Evolutionary conservation across 495 filamentous ascomycete genomes (phyloP), one percentile per base, ranked within the genome.

Genomic region (Lasiosphaeriaceae sp.): DNA sequence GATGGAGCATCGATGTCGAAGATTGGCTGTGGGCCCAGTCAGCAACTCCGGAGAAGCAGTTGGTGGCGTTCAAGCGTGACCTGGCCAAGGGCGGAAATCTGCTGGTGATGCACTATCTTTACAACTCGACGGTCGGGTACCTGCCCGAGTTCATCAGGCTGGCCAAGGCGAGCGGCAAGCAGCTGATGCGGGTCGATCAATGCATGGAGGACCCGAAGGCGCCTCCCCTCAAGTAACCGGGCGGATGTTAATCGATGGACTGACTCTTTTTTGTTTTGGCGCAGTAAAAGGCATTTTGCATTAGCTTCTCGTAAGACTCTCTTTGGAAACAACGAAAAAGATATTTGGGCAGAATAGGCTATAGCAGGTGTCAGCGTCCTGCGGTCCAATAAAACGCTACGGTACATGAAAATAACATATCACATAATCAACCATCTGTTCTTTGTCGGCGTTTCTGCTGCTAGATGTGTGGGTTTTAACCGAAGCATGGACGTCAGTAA

Each of bases 151-250:
- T 90, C 62, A 90, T 92, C 66, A 71, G 74, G 53, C 75, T 88
- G 39, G 85, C 88, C 34, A 90, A 86, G 74, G 73, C 62, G 8
- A 82, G 77, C 2, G 87, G 87, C 16, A 83, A 88, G 73, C 71
- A 77, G 55, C 68, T 92, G 53, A 90, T 92, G 88, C 76, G 88
- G 19, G 83, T 92, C 47, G 88, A 92, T 66, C 87, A 90, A 74
- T 92, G 88, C 66, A 68, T 92, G 77, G 79, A 82, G 74, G 88
- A 90, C 71, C 84, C 83, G 6, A 73, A 80, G 48, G 85, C 85
- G 49, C 86, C 87, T 19, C 73, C 83, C 17, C 57, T 89, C 63
- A 21, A 16, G 8, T 46, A 26, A 47, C 39, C 7, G 17, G 14
- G 29, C 16, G 24, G 16, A 29, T 3, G 24, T 22, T 6, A 23